Base-by-base conservation (phyloP, 2,329 filamentous ascomycete genomes). In the Penicillium olsonii region DNA sequence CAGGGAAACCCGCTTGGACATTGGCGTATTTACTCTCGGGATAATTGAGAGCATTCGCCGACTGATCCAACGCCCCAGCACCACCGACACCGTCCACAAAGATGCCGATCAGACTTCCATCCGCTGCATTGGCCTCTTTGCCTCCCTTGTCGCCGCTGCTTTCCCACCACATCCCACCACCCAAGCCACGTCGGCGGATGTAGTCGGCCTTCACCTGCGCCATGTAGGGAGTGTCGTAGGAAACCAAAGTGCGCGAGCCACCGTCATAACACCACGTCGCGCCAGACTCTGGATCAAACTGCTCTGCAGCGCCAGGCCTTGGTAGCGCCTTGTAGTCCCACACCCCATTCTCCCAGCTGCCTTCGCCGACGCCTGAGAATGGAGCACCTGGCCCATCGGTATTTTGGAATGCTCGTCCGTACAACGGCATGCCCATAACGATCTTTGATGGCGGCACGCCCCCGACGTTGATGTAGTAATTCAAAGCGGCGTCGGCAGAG, bases 141-240 rank as follows among this genome's bases (percentile, higher is more conserved):
- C 84, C 85, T 7, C 76, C 71, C 64, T 84, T 85, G 68, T 96
- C 92, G 4, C 84, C 87, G 62, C 87, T 92, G 61, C 84, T 88
- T 75, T 96, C 92, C 89, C 89, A 94, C 90, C 91, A 96, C 92
- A 96, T 96, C 17, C 81, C 89, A n/a, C 92, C 92, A 11, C 91
- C 92, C 0, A 96, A 79, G 0, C 80, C 75, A 19, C 79, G 74
- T 15, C 82, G 66, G 62, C 78, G 81, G 64, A 96, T 82, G 66
- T 84, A 96, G 11, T 82, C 72, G 3, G 85, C 83, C 77, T 96
- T 96, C 54, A 75, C 68, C 54, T 79, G 76, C 4, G 83, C 86
- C 71, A 90, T 84, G 5, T 76, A 61, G 5, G 76, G 68, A 6
- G 70, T 79, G 56, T 84, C 82, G 60, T 95, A 97, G 37, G 82